Evolutionary conservation across 495 filamentous ascomycete species (phyloP), one percentile per base, ranked within the genome.

Genomic region (Hypoxylon crocopeplum): DNA sequence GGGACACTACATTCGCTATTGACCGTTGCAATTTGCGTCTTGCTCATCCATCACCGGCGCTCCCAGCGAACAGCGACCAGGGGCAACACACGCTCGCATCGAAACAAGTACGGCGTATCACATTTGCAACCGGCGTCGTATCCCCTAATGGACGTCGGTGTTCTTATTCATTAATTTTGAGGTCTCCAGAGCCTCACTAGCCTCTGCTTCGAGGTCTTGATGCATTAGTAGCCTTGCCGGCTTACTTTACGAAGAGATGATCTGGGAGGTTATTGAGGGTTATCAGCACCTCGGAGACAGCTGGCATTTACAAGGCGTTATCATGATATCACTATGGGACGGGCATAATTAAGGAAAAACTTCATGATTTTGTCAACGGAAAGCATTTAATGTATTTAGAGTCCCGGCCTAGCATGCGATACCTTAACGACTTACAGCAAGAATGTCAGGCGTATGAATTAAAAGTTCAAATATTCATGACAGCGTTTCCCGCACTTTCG

Each of bases 191-290:
- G 41, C 25, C 41, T 45, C 25, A 15, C n/a, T 38, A 16, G 52
- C 59, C 53, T 56, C 59, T 63, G 59, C 59, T 63, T 63, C 59
- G 59, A 48, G 59, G 53, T 57, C 42, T 56, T 62, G 40, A 46
- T 63, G 21, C 52, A 42, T 57, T 63, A 30, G 41, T 56, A 41
- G 59, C 59, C 53, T 27, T 63, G 45, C 41, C 50, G 52, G 52
- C 52, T 57, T 51, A 41, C 48, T 64, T 64, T 55, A 64, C 61
- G 61, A 64, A 64, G 61, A 64, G 2, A 64, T 45, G 61, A 64
- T 64, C 61, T 50, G 49, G 49, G 61, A 27, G 54, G 48, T 59
- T 59, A 59, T 59, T 49, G 49, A 55, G 55, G 41, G 48, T 34
- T 59, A 51, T 53, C 48, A 57, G 17, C 15, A 54, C 53, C 53